Evolutionary conservation across 2,329 filamentous ascomycete species (phyloP).

Genomic region (Acarospora socialis): DNA sequence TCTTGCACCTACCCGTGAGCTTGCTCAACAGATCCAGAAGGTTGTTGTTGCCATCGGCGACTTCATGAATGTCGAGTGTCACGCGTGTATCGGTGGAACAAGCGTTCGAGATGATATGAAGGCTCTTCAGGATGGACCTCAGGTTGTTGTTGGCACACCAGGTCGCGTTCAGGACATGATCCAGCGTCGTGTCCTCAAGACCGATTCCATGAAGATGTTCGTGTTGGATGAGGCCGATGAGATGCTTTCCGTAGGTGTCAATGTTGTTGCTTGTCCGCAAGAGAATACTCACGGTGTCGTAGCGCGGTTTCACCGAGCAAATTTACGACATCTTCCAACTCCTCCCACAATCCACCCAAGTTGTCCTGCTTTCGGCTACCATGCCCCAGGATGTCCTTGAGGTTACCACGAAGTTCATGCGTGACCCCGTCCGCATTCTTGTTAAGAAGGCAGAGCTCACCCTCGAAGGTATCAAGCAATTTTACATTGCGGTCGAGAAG

Average conservation of each 20-base stretch:
- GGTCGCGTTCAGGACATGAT: conserved; percentile 99
- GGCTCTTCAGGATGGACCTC: conserved; percentile 86
- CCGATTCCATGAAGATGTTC: conserved; percentile 98
- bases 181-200: conserved; percentile 91
- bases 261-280: conserved; percentile 17
- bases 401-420: conserved; percentile 99
- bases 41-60: conserved; percentile 97
- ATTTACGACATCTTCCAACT: conserved; percentile 99
- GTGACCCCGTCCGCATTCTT: conserved; percentile 93
- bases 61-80: conserved; percentile 99
- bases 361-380: conserved; percentile 93
- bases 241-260: conserved; percentile 69
- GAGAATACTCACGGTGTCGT: conserved; percentile 8
- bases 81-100: conserved; percentile 98
- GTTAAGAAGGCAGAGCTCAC: conserved; percentile 99
- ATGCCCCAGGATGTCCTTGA: conserved; percentile 98
- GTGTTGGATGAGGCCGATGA: conserved; percentile 98
- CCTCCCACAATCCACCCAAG: conserved; percentile 93
- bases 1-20: conserved; percentile 92
- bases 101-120: conserved; percentile 98
- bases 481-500: conserved; percentile 99
- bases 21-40: conserved; percentile 99
- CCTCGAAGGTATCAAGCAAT: conserved; percentile 99
- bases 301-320: conserved; percentile 98
- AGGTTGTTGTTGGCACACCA: conserved; percentile 94